Percentiles rank a stretch among this genome's conserved stretches.
phyloP scores from a whole-genome alignment of 2,329 filamentous ascomycete genomes.

The Sclerotinia spermophila region DNA sequence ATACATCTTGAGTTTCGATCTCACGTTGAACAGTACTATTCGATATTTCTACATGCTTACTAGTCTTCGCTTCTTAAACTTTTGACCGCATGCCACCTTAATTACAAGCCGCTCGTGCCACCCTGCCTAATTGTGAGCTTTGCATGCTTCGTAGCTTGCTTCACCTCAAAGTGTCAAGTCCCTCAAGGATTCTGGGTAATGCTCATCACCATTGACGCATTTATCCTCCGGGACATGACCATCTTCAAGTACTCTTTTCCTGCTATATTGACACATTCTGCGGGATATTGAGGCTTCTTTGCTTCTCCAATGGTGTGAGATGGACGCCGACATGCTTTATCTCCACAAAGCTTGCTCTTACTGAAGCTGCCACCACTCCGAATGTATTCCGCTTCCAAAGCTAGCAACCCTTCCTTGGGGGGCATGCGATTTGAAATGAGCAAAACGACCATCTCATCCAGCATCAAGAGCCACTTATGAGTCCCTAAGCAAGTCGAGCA shows the following conservation, averaged over 20 bases:
- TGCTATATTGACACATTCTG: background rate
- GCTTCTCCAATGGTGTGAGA: background rate
- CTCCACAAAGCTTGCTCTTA: conserved; percentile 2
- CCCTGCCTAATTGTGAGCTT: background rate
- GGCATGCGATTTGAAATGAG: background rate
- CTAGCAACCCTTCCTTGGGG: background rate
- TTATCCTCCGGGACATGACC: background rate
- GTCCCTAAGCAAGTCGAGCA: background rate
- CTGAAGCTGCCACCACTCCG: background rate
- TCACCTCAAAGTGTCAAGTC: background rate
- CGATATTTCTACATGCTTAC: background rate
- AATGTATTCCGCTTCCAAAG: background rate
- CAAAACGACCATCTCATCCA: background rate
- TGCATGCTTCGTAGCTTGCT: background rate
- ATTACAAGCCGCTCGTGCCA: background rate
- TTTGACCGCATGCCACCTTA: background rate
- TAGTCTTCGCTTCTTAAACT: background rate
- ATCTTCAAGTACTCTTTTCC: background rate
- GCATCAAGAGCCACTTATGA: background rate
- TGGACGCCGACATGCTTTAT: background rate
- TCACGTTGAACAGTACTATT: background rate
- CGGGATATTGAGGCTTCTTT: background rate
- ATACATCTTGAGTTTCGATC: background rate
- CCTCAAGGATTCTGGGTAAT: background rate
- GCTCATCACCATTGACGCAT: background rate